Conservation (phyloP, 495 filamentous ascomycete species). For the Podospora didyma region DNA sequence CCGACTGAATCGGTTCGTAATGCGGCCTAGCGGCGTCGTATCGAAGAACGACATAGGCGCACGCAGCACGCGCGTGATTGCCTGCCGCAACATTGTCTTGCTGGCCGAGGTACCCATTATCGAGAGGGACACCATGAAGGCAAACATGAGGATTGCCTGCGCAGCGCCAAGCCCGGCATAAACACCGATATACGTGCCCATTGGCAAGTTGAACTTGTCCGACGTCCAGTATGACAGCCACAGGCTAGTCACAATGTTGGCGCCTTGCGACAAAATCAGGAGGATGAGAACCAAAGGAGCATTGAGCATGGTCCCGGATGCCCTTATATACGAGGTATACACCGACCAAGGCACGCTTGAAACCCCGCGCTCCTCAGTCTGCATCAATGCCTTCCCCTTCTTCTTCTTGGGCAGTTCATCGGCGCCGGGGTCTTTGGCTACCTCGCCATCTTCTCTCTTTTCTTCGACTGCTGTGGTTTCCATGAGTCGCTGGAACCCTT, state of each 20-base stretch:
- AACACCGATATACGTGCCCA: constrained; percentile 75
- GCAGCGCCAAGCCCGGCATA: constrained; percentile 72
- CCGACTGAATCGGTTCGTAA: constrained; percentile 94
- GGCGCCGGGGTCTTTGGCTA: constrained; percentile 38
- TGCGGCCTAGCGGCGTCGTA: constrained; percentile 91
- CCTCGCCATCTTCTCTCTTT: constrained; percentile 45
- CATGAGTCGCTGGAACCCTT: constrained; percentile 76
- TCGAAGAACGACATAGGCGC: constrained; percentile 98
- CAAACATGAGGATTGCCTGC: constrained; percentile 77
- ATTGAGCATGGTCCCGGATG: constrained; percentile 74
- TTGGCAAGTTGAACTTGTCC: constrained; percentile 61
- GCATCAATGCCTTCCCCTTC: constrained; percentile 73
- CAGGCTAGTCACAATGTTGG: constrained; percentile 80
- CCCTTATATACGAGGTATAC: constrained; percentile 73
- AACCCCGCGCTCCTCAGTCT: constrained; percentile 80
- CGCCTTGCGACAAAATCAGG: constrained; percentile 67
- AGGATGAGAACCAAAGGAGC: constrained; percentile 60
- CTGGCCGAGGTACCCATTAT: constrained; percentile 76
- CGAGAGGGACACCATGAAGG: constrained; percentile 58
- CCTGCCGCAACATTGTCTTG: constrained; percentile 77
- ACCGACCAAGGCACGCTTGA: constrained; percentile 80
- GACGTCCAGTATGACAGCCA: constrained; percentile 95
- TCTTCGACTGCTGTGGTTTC: constrained; percentile 75
- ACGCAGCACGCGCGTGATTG: constrained; percentile 73
- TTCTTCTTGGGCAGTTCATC: constrained; percentile 57